Evolutionary conservation across 2,329 filamentous ascomycete genomes (phyloP).

Genomic region (Ascocoryne sarcoides): DNA sequence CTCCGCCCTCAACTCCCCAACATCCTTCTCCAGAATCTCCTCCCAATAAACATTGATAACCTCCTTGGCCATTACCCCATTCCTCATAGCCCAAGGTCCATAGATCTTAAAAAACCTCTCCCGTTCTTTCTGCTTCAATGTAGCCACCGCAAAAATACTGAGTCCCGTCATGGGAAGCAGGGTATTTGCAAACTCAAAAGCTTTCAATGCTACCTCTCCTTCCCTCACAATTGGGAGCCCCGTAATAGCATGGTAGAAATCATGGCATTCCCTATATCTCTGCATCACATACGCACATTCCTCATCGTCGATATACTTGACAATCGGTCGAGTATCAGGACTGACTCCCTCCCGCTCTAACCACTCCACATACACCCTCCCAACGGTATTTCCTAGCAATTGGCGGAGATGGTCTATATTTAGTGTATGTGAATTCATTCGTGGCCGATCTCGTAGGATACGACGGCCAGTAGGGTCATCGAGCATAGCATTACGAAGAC

Average conservation of each 20-base stretch:
- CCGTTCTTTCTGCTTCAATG: conserved; percentile 54
- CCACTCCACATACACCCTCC: conserved; percentile 78
- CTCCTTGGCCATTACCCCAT: conserved; percentile 67
- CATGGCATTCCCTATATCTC: conserved; percentile 92
- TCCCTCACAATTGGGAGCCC: conserved; percentile 87
- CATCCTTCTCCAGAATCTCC: conserved; percentile 78
- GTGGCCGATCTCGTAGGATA: conserved; percentile 82
- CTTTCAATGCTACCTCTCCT: conserved; percentile 94
- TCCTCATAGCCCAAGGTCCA: conserved; percentile 82
- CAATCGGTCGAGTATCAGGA: conserved; percentile 74
- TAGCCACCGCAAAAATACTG: conserved; percentile 62
- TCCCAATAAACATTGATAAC: conserved; percentile 98
- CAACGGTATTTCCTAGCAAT: conserved; percentile 66
- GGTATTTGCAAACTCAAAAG: conserved; percentile 95
- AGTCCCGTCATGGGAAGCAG: conserved; percentile 90
- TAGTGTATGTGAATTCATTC: conserved; percentile 68
- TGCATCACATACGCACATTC: conserved; percentile 99
- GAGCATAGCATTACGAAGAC: conserved; percentile 89
- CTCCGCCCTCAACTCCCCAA: conserved; percentile 62
- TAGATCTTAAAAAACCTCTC: conserved; percentile 65
- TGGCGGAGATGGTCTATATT: conserved; percentile 58
- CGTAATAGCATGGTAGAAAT: conserved; percentile 94
- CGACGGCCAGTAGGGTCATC: conserved; percentile 72
- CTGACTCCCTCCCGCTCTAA: conserved; percentile 90
- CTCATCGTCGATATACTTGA: conserved; percentile 87